phyloP scores from a whole-genome alignment of 2,329 filamentous ascomycete species.

The Colletotrichum sp. region DNA sequence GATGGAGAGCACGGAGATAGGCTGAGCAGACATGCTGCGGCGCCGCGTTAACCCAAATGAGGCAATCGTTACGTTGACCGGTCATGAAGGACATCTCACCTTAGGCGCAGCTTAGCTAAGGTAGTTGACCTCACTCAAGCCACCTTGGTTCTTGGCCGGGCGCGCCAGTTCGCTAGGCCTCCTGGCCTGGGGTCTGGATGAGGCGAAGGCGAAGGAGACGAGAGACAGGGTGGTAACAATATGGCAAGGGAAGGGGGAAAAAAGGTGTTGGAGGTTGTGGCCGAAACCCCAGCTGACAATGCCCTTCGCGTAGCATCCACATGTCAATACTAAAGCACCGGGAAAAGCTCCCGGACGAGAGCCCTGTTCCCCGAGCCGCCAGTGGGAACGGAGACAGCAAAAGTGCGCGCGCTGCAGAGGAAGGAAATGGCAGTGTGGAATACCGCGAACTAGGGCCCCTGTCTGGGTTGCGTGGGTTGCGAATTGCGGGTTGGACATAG shows the following conservation, averaged over 20 bases:
- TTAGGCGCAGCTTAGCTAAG: background rate
- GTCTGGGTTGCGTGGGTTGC: background rate
- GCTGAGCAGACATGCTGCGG: background rate
- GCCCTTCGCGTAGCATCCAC: constrained; percentile 3
- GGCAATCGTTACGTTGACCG: constrained; percentile 16
- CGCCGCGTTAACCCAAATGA: constrained; percentile 6
- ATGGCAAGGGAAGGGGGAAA: background rate
- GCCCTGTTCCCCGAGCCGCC: background rate
- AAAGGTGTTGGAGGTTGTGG: background rate
- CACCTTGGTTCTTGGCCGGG: background rate
- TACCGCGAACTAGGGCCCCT: background rate
- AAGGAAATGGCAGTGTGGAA: background rate
- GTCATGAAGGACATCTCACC: background rate
- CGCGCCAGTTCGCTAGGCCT: background rate
- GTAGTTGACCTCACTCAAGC: background rate
- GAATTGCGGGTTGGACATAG: background rate
- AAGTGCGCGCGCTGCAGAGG: background rate
- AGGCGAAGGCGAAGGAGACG: background rate
- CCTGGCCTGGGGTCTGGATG: background rate
- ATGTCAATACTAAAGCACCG: background rate
- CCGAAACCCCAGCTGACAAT: background rate
- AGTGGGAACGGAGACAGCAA: background rate
- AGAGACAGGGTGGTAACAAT: background rate
- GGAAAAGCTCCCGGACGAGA: background rate
- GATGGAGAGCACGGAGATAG: background rate